Conservation (phyloP, 2,329 filamentous ascomycete species). For the Beauveria asiatica region DNA sequence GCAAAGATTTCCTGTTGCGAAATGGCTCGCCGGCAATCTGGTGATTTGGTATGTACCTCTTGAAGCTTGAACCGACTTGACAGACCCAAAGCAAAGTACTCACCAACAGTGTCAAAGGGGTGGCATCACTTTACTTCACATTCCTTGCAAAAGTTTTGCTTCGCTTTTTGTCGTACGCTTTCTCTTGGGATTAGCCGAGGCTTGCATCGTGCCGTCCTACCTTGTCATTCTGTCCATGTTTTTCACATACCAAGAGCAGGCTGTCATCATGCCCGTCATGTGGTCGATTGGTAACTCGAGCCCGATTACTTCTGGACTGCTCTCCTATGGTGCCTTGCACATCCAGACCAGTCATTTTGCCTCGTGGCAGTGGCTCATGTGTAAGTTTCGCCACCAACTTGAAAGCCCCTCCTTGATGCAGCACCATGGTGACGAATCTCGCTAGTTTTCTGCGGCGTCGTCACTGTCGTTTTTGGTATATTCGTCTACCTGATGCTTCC, state of each 20-base stretch:
- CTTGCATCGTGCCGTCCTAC: slow-evolving; percentile 17
- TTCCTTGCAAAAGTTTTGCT: slow-evolving; percentile 18
- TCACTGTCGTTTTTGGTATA: slow-evolving; percentile 14
- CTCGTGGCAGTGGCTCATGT: slow-evolving; percentile 32
- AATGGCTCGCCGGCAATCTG: slow-evolving; percentile 27
- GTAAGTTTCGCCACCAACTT: slow-evolving; percentile 12
- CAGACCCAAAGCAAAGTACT: not conserved
- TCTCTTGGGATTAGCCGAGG: slow-evolving; percentile 21
- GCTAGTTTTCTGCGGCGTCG: slow-evolving; percentile 15
- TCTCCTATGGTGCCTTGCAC: slow-evolving; percentile 24
- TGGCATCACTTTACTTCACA: slow-evolving; percentile 22
- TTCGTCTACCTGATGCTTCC: slow-evolving; percentile 13
- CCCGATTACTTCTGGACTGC: slow-evolving; percentile 23
- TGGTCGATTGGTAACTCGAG: slow-evolving; percentile 29
- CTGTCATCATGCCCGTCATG: slow-evolving; percentile 28
- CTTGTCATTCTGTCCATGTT: slow-evolving; percentile 25
- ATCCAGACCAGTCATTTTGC: slow-evolving; percentile 27
- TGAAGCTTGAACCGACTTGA: too few species aligned
- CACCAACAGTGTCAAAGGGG: slow-evolving; percentile 15
- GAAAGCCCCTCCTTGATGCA: not conserved
- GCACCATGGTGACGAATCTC: not conserved
- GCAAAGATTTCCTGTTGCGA: slow-evolving; percentile 36
- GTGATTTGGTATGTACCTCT: slow-evolving; percentile 15
- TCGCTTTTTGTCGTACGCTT: slow-evolving; percentile 22
- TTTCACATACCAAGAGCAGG: slow-evolving; percentile 28